Percentiles rank a stretch among this genome's conserved stretches.
Evolutionary conservation across 176 grass and related monocot species (phyloP).

Genomic region (Eleusine coracana): DNA sequence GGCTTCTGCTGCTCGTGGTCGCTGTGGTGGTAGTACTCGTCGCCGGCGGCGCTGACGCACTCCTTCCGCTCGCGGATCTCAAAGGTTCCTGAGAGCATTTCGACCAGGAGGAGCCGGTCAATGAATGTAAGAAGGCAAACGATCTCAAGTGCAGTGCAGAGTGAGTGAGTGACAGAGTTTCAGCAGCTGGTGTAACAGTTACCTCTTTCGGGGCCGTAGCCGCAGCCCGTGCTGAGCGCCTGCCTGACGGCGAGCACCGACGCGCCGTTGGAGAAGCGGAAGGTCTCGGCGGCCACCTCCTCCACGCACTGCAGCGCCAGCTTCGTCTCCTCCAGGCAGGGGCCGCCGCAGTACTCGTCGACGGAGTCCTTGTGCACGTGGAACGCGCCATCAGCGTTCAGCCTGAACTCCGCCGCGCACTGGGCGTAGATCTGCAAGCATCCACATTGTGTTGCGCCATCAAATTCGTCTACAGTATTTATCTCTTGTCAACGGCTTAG

Average conservation of each 20-base stretch:
- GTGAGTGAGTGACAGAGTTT: not conserved
- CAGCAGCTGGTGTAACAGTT: not conserved
- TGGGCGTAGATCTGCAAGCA: constrained; percentile 49
- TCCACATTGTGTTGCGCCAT: not conserved
- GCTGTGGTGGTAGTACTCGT: constrained; percentile 17
- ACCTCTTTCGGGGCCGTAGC: constrained; percentile 50
- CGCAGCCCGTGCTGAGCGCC: constrained; percentile 53
- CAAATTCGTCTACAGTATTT: not conserved
- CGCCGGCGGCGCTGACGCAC: constrained; percentile 29
- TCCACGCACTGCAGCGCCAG: constrained; percentile 67
- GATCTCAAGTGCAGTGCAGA: not conserved
- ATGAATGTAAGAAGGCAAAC: not conserved
- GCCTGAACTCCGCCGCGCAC: constrained; percentile 47
- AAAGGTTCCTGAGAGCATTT: constrained; percentile 35
- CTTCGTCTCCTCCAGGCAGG: constrained; percentile 62
- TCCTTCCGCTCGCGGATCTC: constrained; percentile 36
- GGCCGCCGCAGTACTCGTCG: constrained; percentile 61
- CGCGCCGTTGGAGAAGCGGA: constrained; percentile 70
- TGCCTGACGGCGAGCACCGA: constrained; percentile 43
- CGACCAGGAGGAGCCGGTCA: not conserved
- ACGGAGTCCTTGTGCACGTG: constrained; percentile 51
- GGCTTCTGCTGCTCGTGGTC: constrained; percentile 40
- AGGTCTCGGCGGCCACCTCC: constrained; percentile 46
- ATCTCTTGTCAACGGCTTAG: not conserved
- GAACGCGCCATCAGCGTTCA: constrained; percentile 52